phyloP scores from a whole-genome alignment of 495 filamentous ascomycete genomes.

The Penicilliopsis zonata region DNA sequence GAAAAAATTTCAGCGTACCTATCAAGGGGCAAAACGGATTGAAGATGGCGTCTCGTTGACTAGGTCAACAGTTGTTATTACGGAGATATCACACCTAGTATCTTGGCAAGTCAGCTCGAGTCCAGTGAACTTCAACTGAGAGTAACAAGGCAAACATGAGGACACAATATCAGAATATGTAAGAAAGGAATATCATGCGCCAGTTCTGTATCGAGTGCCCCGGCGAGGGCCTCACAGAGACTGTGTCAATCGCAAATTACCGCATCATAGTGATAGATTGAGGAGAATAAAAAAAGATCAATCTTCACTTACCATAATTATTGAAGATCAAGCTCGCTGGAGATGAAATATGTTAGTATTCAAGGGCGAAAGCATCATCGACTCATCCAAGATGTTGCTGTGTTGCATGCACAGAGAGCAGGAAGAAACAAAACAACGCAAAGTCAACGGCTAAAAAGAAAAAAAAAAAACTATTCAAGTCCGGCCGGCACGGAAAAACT shows the following conservation, averaged over 20 bases:
- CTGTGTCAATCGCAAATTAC: slow-evolving; percentile 98
- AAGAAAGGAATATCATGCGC: slow-evolving; percentile 85
- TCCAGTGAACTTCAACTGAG: slow-evolving; percentile 4
- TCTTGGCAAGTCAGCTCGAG: slow-evolving; percentile 14
- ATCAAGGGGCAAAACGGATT: slow-evolving; percentile 1
- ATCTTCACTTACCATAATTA: too few relatives aligned
- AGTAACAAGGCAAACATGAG: slow-evolving; percentile 7
- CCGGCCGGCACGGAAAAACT: slow-evolving; percentile 13
- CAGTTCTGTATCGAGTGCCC: slow-evolving; percentile 61
- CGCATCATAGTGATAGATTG: slow-evolving; percentile 77
- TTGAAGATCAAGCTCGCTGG: too few relatives aligned
- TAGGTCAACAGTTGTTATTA: neutral
- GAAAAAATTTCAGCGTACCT: slow-evolving; percentile 9
- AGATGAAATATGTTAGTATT: neutral
- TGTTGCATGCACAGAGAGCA: too few relatives aligned
- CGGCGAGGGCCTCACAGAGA: slow-evolving; percentile 74
- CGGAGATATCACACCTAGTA: neutral
- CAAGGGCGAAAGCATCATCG: neutral
- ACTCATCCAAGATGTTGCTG: too few relatives aligned
- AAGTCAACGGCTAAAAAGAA: slow-evolving; percentile 11
- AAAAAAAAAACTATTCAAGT: slow-evolving; percentile 7
- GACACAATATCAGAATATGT: slow-evolving; percentile 75
- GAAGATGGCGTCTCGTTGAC: slow-evolving; percentile 1
- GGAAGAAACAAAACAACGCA: slow-evolving; percentile 3
- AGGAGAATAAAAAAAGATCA: too few relatives aligned